Evolutionary conservation across 768 basidiomycete genomes (phyloP).

Genomic region (Mycena albidolilacea): DNA sequence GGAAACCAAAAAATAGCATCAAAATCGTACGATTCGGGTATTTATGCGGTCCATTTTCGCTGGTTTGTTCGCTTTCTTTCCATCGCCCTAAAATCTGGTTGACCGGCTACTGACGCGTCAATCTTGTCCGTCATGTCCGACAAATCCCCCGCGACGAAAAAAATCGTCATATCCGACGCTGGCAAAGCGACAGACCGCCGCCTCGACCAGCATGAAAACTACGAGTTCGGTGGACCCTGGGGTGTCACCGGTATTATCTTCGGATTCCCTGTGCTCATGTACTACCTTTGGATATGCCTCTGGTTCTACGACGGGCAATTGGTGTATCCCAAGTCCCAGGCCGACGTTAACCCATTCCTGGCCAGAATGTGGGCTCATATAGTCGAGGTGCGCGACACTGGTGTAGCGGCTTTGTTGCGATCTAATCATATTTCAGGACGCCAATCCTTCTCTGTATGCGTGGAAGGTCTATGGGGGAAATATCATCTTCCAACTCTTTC

Average conservation of each 20-base stretch:
- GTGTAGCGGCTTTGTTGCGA: no score
- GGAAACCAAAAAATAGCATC: no score
- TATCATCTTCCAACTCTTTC: conserved; percentile 89
- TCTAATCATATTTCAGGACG: conserved; percentile 72
- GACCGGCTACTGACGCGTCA: background rate
- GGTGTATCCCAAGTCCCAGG: conserved; percentile 75
- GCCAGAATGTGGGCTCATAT: conserved; percentile 89
- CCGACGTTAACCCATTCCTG: conserved; percentile 85
- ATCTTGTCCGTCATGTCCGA: background rate
- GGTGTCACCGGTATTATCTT: conserved; percentile 95
- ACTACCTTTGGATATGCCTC: conserved; percentile 98
- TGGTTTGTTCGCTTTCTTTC: no score
- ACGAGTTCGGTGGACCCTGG: conserved; percentile 96
- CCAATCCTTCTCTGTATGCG: conserved; percentile 90
- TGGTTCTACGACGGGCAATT: conserved; percentile 95
- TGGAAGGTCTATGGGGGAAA: conserved; percentile 93
- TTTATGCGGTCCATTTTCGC: no score
- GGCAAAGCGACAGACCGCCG: conserved; percentile 82
- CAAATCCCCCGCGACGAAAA: conserved; percentile 30
- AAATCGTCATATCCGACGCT: conserved; percentile 70
- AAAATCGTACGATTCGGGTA: no score
- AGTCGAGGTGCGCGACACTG: conserved; percentile 66
- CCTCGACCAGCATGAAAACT: conserved; percentile 80
- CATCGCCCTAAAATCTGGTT: background rate
- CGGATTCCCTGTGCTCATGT: conserved; percentile 96